Percentiles rank a stretch among this genome's conserved stretches.
Conservation (phyloP, 352 stramenopile genomes). For the Peronospora belbahrii region DNA sequence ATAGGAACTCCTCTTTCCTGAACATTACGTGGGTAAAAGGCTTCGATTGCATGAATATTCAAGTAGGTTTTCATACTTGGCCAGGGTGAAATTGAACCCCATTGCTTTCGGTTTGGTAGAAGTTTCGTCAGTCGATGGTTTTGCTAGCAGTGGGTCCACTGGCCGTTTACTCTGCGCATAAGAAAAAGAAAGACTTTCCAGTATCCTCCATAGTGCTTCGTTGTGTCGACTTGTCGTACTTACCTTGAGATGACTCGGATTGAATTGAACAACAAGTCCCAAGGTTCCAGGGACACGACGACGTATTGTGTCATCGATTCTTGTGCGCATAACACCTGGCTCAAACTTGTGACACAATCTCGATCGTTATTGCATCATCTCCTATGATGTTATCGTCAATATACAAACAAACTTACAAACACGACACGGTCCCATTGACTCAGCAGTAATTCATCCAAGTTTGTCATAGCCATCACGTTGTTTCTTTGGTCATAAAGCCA, state of each 20-base stretch:
- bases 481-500: not conserved
- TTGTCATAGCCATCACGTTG: constrained; percentile 1
- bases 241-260: constrained; percentile 35
- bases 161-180: constrained; percentile 35
- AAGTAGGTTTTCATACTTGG: constrained; percentile 23
- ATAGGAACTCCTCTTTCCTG: constrained; percentile 43
- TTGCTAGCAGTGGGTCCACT: constrained; percentile 27
- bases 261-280: constrained; percentile 35
- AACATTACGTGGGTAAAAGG: not conserved
- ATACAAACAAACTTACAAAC: constrained; percentile 7
- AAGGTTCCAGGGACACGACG: constrained; percentile 30
- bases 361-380: not conserved
- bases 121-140: not conserved
- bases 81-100: constrained; percentile 60
- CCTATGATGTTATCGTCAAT: not conserved
- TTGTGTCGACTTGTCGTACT: no score
- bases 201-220: no score
- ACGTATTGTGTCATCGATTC: constrained; percentile 25
- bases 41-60: not conserved
- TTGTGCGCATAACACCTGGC: constrained; percentile 34
- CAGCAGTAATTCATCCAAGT: constrained; percentile 12
- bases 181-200: not conserved
- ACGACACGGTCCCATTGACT: constrained; percentile 16
- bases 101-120: not conserved
- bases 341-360: not conserved